These are phyloP conservation scores for Rhynchosporium secalis DNA, from an alignment of 2,329 filamentous ascomycete genomes.

Conservation along the genomic window DNA sequence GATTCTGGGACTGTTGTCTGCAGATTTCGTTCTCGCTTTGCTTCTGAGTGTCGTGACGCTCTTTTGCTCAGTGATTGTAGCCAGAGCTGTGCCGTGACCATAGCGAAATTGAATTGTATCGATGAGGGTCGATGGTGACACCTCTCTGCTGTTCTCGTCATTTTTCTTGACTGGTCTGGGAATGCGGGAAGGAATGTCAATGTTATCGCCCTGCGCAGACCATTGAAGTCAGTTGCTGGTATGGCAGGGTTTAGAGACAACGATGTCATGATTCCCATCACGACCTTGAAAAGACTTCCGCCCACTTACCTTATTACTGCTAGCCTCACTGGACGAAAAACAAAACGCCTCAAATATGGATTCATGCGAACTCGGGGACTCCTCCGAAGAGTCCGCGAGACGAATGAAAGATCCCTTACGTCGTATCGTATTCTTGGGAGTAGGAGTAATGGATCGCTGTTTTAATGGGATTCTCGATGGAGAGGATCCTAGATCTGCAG, in stretches of 20 bases:
- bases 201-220: conserved; percentile 18
- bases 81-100: conserved; percentile 44
- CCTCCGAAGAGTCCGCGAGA: conserved; percentile 42
- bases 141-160: conserved; percentile 24
- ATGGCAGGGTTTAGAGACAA: no score
- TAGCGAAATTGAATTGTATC: conserved; percentile 41
- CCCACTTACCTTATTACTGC: conserved; percentile 18
- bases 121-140: conserved; percentile 5
- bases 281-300: not conserved
- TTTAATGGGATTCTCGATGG: conserved; percentile 27
- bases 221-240: not conserved
- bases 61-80: conserved; percentile 46
- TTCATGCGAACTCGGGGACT: conserved; percentile 41
- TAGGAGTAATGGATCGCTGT: conserved; percentile 23
- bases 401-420: conserved; percentile 37
- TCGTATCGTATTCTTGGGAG: conserved; percentile 35
- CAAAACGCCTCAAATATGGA: conserved; percentile 44
- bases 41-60: conserved; percentile 41
- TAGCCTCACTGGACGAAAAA: conserved; percentile 40
- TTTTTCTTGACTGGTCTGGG: conserved; percentile 18
- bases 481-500: conserved; percentile 14
- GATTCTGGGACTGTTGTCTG: conserved; percentile 32
- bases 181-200: conserved; percentile 20
- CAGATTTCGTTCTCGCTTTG: conserved; percentile 33
- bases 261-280: not conserved